Conservation (phyloP, 495 filamentous ascomycete genomes). For the Hyphodiscus hymeniophilus region DNA sequence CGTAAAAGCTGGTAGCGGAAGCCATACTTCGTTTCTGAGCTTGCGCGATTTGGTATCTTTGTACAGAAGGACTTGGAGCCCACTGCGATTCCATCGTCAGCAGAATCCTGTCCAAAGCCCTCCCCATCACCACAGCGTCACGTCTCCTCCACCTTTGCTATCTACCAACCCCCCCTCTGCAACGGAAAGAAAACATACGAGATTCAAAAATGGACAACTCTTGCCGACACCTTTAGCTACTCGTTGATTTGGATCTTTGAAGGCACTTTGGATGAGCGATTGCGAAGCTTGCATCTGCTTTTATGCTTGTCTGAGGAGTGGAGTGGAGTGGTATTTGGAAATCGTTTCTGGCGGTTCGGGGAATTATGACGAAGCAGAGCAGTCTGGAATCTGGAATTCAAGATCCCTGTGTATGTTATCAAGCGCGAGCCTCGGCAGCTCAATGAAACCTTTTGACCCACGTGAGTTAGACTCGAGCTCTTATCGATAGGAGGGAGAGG, state of each 20-base stretch:
- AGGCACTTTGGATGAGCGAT: conserved; percentile 8
- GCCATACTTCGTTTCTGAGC: conserved; percentile 56
- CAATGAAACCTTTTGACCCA: no score
- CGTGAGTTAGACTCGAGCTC: no score
- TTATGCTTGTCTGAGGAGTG: background rate
- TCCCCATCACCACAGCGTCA: background rate
- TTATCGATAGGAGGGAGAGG: background rate
- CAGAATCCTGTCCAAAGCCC: background rate
- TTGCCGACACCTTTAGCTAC: conserved; percentile 6
- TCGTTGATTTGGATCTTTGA: conserved; percentile 14
- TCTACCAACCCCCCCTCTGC: background rate
- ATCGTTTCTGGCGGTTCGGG: conserved; percentile 8
- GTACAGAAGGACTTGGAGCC: conserved; percentile 1
- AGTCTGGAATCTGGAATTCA: conserved; percentile 1
- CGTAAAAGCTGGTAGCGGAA: conserved; percentile 82
- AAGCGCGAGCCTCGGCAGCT: no score
- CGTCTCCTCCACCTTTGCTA: background rate
- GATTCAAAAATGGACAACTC: conserved; percentile 6
- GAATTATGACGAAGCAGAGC: conserved; percentile 9
- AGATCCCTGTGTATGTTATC: no score
- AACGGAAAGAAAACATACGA: background rate
- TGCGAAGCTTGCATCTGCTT: conserved; percentile 6
- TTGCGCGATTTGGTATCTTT: background rate
- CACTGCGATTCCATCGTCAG: background rate
- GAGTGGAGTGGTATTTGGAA: conserved; percentile 7